Evolutionary conservation across 2,329 filamentous ascomycete species (phyloP), one percentile per base, ranked within the genome.

Genomic region (Talaromyces sp.): DNA sequence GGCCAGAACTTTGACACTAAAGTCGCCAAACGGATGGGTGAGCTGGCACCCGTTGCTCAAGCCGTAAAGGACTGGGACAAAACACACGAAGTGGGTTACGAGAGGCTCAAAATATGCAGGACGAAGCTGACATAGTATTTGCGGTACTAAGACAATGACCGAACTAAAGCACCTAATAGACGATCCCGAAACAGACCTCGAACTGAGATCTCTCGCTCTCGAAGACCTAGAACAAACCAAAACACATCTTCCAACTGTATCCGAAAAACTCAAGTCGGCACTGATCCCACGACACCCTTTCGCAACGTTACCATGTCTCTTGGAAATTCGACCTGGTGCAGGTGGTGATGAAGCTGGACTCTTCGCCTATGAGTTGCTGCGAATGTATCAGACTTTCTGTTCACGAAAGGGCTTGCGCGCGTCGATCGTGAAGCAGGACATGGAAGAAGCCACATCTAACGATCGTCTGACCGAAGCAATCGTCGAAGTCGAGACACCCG

Each of bases 281-380:
- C 83, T 99, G 60, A 90, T 96, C 16, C 95, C 95, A 0, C 86
- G 87, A 44, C 93, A 99, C 74, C 91, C 93, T 2, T 99, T 97
- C 73, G 91, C 91, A 35, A 85, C 92, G 66, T 84, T 98, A 68
- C 92, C 93, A 60, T 98, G 93, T 75, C 83, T 99, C 66, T 79
- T 99, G 46, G 95, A 99, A 77, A 90, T 99, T 64, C 86, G 93
- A 0, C 95, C 95, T 0, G 95, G 95, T 0, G 93, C 92, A 0
- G 95, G 95, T 40, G 95, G 95, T 1, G 87, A 92, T 63, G 95
- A 99, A 77, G 93, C 93, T 2, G 88, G 91, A 0, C 87, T 96
- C 66, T 99, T 99, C 69, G 92, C 93, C 12, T 90, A 90, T 61
- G 87, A 95, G 59, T 77, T 99, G 6, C 86, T 96, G 69, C 86